Conservation (phyloP, 768 basidiomycete genomes). For the Cyathus striatus region DNA sequence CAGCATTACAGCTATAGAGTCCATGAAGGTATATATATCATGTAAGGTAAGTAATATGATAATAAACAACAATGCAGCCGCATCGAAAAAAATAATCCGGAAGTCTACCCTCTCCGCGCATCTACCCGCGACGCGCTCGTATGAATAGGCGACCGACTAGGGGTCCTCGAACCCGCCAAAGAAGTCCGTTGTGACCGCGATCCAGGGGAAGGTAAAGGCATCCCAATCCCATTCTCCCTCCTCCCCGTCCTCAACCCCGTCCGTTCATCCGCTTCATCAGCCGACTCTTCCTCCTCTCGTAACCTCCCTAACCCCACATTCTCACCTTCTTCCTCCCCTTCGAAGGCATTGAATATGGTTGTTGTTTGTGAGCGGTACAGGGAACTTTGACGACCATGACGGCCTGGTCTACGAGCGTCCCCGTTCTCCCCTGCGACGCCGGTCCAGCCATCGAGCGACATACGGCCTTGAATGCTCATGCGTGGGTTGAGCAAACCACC, state of each 20-base stretch:
- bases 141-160: constrained; percentile 46
- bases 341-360: constrained; percentile 73
- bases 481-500: constrained; percentile 71
- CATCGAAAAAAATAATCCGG: neutral
- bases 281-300: constrained; percentile 63
- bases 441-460: constrained; percentile 77
- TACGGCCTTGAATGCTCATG: constrained; percentile 73
- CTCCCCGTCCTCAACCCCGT: constrained; percentile 27
- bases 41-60: neutral
- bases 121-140: constrained; percentile 32
- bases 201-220: no score
- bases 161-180: constrained; percentile 42
- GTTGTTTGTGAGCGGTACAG: constrained; percentile 60
- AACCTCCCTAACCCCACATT: constrained; percentile 55
- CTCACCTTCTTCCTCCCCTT: constrained; percentile 6
- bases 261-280: constrained; percentile 42
- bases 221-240: constrained; percentile 6
- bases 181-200: constrained; percentile 9
- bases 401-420: constrained; percentile 23
- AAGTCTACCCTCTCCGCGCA: constrained; percentile 23
- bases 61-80: neutral
- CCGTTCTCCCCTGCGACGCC: constrained; percentile 18
- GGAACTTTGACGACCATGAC: constrained; percentile 63
- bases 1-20: neutral
- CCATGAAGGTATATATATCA: neutral